A percentile compares a stretch with the other conserved stretches of the same genome.
Evolutionary conservation across 495 filamentous ascomycete species (phyloP).

Genomic region (Lepidopterella palustris): DNA sequence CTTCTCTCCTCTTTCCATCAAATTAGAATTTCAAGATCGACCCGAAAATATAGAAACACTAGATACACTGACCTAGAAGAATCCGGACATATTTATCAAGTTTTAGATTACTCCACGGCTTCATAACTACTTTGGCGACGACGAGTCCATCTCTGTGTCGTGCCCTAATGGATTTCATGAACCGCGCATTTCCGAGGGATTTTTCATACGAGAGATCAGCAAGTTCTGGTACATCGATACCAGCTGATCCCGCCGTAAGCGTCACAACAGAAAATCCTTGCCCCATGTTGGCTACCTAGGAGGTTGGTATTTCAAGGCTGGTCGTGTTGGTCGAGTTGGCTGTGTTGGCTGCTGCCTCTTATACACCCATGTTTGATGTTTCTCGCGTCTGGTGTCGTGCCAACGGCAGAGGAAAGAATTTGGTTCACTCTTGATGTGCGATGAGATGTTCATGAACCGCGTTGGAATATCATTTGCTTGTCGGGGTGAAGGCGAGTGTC

Average conservation of each 20-base stretch:
- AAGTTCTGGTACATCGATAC: slow-evolving; percentile 90
- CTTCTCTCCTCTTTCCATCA: slow-evolving; percentile 65
- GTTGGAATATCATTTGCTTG: neutral
- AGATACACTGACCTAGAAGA: slow-evolving; percentile 56
- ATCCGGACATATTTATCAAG: slow-evolving; percentile 68
- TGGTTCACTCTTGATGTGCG: neutral
- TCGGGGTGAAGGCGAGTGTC: neutral
- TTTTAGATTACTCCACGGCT: slow-evolving; percentile 71
- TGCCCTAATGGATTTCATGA: slow-evolving; percentile 94
- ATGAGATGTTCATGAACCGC: neutral
- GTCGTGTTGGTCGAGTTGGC: too few species aligned
- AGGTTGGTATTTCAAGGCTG: neutral
- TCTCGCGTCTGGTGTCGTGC: neutral
- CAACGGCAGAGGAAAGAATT: neutral
- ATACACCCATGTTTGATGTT: neutral
- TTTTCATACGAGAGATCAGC: slow-evolving; percentile 85
- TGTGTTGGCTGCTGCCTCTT: neutral
- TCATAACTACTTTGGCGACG: slow-evolving; percentile 89
- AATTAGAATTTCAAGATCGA: slow-evolving; percentile 4
- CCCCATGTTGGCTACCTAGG: slow-evolving; percentile 59
- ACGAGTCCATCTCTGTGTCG: slow-evolving; percentile 83
- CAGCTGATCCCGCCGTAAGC: slow-evolving; percentile 80
- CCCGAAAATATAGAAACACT: slow-evolving; percentile 8
- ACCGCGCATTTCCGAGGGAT: slow-evolving; percentile 85
- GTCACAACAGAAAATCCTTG: slow-evolving; percentile 92